These are phyloP conservation scores for Phytophthora tentaculata DNA, from an alignment of 352 stramenopile genomes.

Conservation along the genomic window DNA sequence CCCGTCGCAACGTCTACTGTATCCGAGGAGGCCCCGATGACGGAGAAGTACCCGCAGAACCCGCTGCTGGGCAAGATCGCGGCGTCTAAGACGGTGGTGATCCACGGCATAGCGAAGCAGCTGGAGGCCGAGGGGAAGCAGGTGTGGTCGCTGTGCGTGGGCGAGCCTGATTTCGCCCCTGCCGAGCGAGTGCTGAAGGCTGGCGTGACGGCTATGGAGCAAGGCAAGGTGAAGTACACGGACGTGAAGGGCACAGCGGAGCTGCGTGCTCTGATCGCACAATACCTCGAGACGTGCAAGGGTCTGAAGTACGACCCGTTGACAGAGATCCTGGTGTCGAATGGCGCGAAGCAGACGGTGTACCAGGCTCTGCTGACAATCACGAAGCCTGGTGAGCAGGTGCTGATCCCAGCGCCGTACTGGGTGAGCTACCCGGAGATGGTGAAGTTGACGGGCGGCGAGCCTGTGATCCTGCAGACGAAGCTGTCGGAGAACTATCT, in stretches of 20 bases:
- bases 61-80: slow-evolving; percentile 88
- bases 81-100: slow-evolving; percentile 93
- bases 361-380: slow-evolving; percentile 94
- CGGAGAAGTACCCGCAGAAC: slow-evolving; percentile 71
- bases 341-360: slow-evolving; percentile 96
- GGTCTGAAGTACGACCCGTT: slow-evolving; percentile 87
- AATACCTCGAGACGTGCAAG: slow-evolving; percentile 93
- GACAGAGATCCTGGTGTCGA: slow-evolving; percentile 95
- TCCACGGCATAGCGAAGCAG: slow-evolving; percentile 96
- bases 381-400: slow-evolving; percentile 92
- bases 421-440: slow-evolving; percentile 98
- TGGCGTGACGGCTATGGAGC: slow-evolving; percentile 65
- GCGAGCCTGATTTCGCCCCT: slow-evolving; percentile 93
- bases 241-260: slow-evolving; percentile 92
- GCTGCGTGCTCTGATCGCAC: slow-evolving; percentile 89
- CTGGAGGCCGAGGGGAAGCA: slow-evolving; percentile 93
- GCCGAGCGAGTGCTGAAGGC: slow-evolving; percentile 91
- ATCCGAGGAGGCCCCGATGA: slow-evolving; percentile 31
- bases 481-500: slow-evolving; percentile 80
- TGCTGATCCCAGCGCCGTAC: slow-evolving; percentile 96
- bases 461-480: slow-evolving; percentile 93
- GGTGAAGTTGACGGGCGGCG: slow-evolving; percentile 90
- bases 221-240: slow-evolving; percentile 95
- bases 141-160: slow-evolving; percentile 94
- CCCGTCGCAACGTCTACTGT: background rate